phyloP scores from a whole-genome alignment of 495 filamentous ascomycete species.

The Trichocladium uniseriatum region DNA sequence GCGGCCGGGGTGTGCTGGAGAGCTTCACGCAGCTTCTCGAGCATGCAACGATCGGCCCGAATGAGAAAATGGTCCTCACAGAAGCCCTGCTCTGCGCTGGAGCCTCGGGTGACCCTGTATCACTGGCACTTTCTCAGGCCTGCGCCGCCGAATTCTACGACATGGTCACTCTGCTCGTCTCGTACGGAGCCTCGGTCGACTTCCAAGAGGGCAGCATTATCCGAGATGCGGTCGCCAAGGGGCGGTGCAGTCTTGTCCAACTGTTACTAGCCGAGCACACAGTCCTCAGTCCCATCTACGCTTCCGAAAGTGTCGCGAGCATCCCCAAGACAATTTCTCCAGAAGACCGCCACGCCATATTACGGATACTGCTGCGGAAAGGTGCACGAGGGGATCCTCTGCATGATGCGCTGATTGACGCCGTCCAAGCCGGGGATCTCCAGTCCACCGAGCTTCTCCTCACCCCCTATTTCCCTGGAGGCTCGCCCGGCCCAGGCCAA shows the following conservation, averaged over 20 bases:
- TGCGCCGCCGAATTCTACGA: constrained; percentile 33
- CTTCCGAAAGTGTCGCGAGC: constrained; percentile 34
- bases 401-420: constrained; percentile 33
- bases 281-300: constrained; percentile 27
- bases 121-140: constrained; percentile 31
- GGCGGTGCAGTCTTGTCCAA: constrained; percentile 31
- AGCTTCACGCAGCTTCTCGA: constrained; percentile 32
- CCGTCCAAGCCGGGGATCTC: constrained; percentile 31
- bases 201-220: constrained; percentile 33
- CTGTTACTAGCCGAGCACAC: constrained; percentile 30
- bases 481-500: constrained; percentile 14
- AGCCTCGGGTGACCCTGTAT: constrained; percentile 31
- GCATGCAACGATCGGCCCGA: constrained; percentile 32
- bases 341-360: constrained; percentile 33
- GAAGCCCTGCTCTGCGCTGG: constrained; percentile 41
- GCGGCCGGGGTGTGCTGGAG: constrained; percentile 29
- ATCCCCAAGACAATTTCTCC: constrained; percentile 34
- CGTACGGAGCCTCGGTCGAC: constrained; percentile 39
- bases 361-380: constrained; percentile 32
- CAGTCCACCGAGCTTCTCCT: constrained; percentile 34
- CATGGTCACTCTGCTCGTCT: constrained; percentile 37
- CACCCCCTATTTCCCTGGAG: constrained; percentile 31
- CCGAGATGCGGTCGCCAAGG: constrained; percentile 27
- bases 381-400: constrained; percentile 32
- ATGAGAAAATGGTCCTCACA: constrained; percentile 33